A percentile compares a stretch with the other conserved stretches of the same genome.
Conservation (phyloP, 441 rosid genomes). For the Melastoma candidum region DNA sequence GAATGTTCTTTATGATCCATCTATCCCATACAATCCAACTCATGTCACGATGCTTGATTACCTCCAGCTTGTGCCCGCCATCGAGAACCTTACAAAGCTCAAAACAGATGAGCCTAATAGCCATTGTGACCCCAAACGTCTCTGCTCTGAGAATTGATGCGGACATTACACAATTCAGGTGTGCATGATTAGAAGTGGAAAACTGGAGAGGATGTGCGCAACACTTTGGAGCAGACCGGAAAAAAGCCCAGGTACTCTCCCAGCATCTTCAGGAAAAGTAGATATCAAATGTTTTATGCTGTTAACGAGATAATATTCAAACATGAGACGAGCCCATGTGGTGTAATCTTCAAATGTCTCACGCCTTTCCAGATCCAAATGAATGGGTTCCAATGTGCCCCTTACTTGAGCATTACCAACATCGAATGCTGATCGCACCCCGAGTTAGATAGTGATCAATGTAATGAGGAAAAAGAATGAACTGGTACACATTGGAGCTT, state of each 20-base stretch:
- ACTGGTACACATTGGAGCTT: slow-evolving; percentile 94
- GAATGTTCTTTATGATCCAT: slow-evolving; percentile 40
- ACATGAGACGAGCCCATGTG: slow-evolving; percentile 81
- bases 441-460: slow-evolving; percentile 92
- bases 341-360: slow-evolving; percentile 69
- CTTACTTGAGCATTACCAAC: slow-evolving; percentile 94
- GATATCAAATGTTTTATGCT: slow-evolving; percentile 81
- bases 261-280: slow-evolving; percentile 91
- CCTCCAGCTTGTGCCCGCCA: slow-evolving; percentile 72
- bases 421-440: slow-evolving; percentile 88
- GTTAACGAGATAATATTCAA: slow-evolving; percentile 76
- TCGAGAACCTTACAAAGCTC: slow-evolving; percentile 85
- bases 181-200: slow-evolving; percentile 54
- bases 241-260: slow-evolving; percentile 71
- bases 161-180: slow-evolving; percentile 57
- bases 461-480: slow-evolving; percentile 87
- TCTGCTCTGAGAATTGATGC: slow-evolving; percentile 76
- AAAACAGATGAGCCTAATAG: slow-evolving; percentile 83
- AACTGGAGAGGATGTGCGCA: slow-evolving; percentile 72
- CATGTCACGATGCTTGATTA: slow-evolving; percentile 62
- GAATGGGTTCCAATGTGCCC: slow-evolving; percentile 69
- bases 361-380: slow-evolving; percentile 73
- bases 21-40: slow-evolving; percentile 97
- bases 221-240: slow-evolving; percentile 98
- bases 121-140: slow-evolving; percentile 82